Evolutionary conservation across 1,284 basidiomycete species (phyloP).

Genomic region (Rhodotorula sp.): DNA sequence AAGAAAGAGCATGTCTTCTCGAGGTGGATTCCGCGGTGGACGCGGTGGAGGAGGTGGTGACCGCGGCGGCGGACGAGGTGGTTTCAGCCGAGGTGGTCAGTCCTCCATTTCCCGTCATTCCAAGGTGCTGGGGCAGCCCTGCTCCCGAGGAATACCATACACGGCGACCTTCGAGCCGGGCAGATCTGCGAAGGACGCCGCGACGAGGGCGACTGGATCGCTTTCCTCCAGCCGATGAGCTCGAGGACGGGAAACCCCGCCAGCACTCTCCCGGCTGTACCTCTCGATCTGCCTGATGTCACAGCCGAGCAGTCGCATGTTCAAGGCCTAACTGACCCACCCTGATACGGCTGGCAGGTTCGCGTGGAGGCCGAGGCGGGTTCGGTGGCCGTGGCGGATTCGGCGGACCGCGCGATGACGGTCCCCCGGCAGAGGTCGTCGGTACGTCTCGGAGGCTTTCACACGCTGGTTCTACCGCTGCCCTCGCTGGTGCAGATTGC

Average conservation of each 20-base stretch:
- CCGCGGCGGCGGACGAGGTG: slow-evolving; percentile 37
- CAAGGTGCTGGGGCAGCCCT: neutral
- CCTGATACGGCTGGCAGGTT: slow-evolving; percentile 57
- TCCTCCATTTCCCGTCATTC: neutral
- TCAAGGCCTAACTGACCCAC: neutral
- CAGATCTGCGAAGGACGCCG: no score
- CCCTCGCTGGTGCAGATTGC: neutral
- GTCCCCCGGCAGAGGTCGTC: slow-evolving; percentile 49
- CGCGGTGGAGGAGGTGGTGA: slow-evolving; percentile 32
- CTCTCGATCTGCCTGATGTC: no score
- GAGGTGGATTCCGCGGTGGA: slow-evolving; percentile 35
- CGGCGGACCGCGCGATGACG: slow-evolving; percentile 46
- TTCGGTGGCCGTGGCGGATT: slow-evolving; percentile 41
- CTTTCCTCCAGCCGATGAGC: neutral
- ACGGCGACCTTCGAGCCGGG: no score
- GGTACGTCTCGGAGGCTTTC: slow-evolving; percentile 36
- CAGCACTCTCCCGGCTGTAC: neutral
- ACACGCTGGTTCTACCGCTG: no score
- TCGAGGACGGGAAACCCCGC: neutral
- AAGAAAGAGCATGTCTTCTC: slow-evolving; percentile 23
- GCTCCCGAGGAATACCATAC: no score
- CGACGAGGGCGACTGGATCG: neutral
- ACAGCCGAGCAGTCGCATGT: neutral
- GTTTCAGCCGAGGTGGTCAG: slow-evolving; percentile 37
- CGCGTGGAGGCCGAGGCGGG: slow-evolving; percentile 42